These are phyloP conservation scores for Naganishia albida DNA, from an alignment of 1,284 basidiomycete species.

Conservation along the genomic window DNA sequence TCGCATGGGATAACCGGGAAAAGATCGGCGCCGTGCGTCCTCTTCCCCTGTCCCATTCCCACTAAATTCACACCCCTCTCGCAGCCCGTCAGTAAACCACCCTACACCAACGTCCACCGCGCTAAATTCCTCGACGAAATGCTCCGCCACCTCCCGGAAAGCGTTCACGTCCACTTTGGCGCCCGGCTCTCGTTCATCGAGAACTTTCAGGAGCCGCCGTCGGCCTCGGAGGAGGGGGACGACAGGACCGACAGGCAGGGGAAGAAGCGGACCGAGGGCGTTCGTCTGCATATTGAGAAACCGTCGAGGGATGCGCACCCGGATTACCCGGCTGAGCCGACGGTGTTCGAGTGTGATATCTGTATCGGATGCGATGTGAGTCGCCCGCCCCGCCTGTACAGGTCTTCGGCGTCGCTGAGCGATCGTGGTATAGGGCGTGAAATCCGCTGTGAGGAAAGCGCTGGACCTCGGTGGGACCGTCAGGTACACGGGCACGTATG, in stretches of 20 bases:
- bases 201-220: constrained; percentile 11
- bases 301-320: constrained; percentile 20
- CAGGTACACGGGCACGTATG: constrained; percentile 39
- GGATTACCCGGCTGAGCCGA: constrained; percentile 21
- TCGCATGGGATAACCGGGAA: constrained; percentile 22
- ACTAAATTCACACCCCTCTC: neutral
- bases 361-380: constrained; percentile 27
- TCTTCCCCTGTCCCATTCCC: neutral
- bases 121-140: constrained; percentile 60
- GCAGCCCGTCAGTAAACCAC: constrained; percentile 27
- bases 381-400: neutral
- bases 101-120: constrained; percentile 43
- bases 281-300: constrained; percentile 21
- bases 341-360: constrained; percentile 22
- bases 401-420: neutral
- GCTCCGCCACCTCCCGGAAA: constrained; percentile 56
- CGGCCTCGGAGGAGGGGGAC: neutral
- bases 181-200: constrained; percentile 56
- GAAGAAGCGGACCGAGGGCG: constrained; percentile 5
- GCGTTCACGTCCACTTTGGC: constrained; percentile 56
- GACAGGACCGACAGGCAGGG: constrained; percentile 12
- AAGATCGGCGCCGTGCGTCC: constrained; percentile 16
- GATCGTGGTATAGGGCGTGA: constrained; percentile 41
- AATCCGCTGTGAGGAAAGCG: constrained; percentile 37
- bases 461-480: constrained; percentile 35